phyloP scores from a whole-genome alignment of 441 rosid species.

The Croton laevigatus region DNA sequence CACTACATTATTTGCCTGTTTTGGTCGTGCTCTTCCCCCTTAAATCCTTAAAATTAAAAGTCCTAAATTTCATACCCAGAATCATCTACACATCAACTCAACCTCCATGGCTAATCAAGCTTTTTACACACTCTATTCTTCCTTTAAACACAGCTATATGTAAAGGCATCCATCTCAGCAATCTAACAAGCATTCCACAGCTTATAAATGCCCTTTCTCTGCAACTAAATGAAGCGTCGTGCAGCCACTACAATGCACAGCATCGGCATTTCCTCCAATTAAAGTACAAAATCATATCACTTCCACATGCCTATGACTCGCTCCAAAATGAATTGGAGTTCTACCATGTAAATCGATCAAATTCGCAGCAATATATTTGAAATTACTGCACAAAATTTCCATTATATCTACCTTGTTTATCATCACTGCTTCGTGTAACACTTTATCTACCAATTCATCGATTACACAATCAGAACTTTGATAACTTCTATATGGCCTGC shows the following conservation, averaged over 20 bases:
- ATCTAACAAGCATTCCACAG: conserved; percentile 37
- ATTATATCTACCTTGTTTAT: conserved; percentile 43
- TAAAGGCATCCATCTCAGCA: conserved; percentile 57
- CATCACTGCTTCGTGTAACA: conserved; percentile 50
- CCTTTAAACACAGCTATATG: conserved; percentile 72
- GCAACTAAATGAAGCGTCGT: conserved; percentile 29
- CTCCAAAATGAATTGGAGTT: conserved; percentile 25
- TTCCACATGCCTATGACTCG: too few species aligned
- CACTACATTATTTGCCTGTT: too few species aligned
- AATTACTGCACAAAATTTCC: conserved; percentile 31
- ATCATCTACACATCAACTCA: conserved; percentile 41
- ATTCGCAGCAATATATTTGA: conserved; percentile 29
- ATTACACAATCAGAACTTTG: conserved; percentile 34
- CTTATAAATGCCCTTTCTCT: conserved; percentile 35
- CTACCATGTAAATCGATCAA: conserved; percentile 34
- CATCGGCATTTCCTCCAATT: too few species aligned
- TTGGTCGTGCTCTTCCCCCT: too few species aligned
- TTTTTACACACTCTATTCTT: conserved; percentile 37
- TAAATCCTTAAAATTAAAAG: too few species aligned
- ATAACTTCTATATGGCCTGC: conserved; percentile 35
- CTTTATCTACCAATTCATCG: conserved; percentile 29
- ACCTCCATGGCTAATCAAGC: conserved; percentile 46
- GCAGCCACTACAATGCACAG: conserved; percentile 19
- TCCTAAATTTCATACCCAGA: conserved; percentile 52
- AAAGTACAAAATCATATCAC: too few species aligned